Conservation (phyloP, 2,329 filamentous ascomycete genomes). For the Stachybotrys chartarum region DNA sequence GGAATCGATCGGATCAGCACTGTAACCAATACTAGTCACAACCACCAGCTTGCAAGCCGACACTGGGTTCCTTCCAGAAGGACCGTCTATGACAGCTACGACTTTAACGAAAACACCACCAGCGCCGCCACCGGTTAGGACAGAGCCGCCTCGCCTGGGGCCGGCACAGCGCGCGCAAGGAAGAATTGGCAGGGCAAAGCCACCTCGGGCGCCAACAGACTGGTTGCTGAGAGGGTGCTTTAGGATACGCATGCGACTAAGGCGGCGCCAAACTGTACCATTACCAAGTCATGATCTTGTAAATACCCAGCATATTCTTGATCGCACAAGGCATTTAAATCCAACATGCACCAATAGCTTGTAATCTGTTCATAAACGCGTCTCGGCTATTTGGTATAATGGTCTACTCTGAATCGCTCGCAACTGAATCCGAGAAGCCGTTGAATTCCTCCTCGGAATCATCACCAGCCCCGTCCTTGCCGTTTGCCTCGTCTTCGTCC, state of each 20-base stretch:
- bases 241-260: not conserved
- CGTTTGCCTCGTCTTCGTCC: conserved; percentile 28
- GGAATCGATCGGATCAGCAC: not conserved
- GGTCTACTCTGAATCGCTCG: conserved; percentile 29
- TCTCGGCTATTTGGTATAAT: conserved; percentile 8
- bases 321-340: not conserved
- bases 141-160: no score
- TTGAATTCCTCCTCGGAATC: conserved; percentile 45
- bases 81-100: not conserved
- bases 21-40: not conserved
- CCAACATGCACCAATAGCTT: not conserved
- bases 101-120: not conserved
- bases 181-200: no score
- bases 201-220: not conserved
- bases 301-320: no score
- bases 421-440: conserved; percentile 42
- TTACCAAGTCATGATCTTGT: no score
- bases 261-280: not conserved
- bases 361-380: conserved; percentile 2
- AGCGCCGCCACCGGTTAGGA: not conserved
- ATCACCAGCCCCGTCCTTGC: conserved; percentile 26
- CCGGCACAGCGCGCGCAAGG: no score
- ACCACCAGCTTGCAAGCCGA: not conserved
- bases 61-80: not conserved
- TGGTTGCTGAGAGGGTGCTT: not conserved